Conservation (phyloP, 176 grass and related monocot species). For the Sorghum bicolor region Sorghum_bicolor_NCBIv3 NC_012873.2:2975001-2975500, state of each 20-base stretch:
- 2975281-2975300: not conserved
- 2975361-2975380: not conserved
- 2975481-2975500: conserved; percentile 74
- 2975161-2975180: not conserved
- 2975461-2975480: conserved; percentile 78
- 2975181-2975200: not conserved
- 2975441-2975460: conserved; percentile 98
- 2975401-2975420: conserved; percentile 80
- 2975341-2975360: not conserved
- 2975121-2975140: not conserved
- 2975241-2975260: not conserved
- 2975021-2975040: conserved; percentile 12
- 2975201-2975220: not conserved
- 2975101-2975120: not conserved
- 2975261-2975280: not conserved
- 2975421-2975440: conserved; percentile 90
- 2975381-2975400: conserved; percentile 2
- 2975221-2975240: conserved; percentile 9
- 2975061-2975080: not conserved
- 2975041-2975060: not conserved
- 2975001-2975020: conserved; percentile 27
- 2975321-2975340: not conserved
- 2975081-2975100: not conserved
- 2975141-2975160: not conserved
- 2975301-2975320: not conserved